phyloP scores from a whole-genome alignment of 176 grass and related monocot genomes.

The Tillandsia fasciculata region DNA sequence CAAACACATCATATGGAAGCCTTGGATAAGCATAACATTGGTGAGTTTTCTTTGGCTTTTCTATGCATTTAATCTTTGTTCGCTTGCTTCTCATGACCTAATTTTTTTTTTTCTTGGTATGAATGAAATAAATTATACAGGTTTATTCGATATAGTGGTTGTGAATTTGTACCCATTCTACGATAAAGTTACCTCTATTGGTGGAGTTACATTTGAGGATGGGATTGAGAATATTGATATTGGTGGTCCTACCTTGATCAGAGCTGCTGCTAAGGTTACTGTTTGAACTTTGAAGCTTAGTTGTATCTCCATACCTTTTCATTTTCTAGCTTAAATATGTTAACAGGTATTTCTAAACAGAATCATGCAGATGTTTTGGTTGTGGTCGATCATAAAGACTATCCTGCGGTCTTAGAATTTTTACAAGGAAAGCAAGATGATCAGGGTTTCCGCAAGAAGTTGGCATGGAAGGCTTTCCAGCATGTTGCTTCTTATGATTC shows the following conservation, averaged over 20 bases:
- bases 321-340: background rate
- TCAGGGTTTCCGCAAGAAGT: constrained; percentile 48
- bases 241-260: constrained; percentile 86
- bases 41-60: constrained; percentile 20
- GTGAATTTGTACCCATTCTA: constrained; percentile 97
- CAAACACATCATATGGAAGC: constrained; percentile 69
- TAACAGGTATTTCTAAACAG: constrained; percentile 7
- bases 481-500: constrained; percentile 81
- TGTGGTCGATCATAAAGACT: constrained; percentile 24
- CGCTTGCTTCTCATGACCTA: background rate
- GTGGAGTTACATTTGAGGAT: constrained; percentile 70
- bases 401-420: constrained; percentile 23
- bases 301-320: background rate
- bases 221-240: constrained; percentile 97
- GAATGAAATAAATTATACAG: constrained; percentile 25
- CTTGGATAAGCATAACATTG: constrained; percentile 64
- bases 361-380: constrained; percentile 29
- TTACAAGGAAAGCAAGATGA: constrained; percentile 34
- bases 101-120: background rate
- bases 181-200: constrained; percentile 69
- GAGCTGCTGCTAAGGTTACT: constrained; percentile 79
- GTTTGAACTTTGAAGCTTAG: background rate
- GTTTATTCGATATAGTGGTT: constrained; percentile 93
- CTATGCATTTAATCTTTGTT: background rate
- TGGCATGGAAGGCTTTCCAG: constrained; percentile 90